phyloP scores from a whole-genome alignment of 2,329 filamentous ascomycete species.

The Colletotrichum nymphaeae region DNA sequence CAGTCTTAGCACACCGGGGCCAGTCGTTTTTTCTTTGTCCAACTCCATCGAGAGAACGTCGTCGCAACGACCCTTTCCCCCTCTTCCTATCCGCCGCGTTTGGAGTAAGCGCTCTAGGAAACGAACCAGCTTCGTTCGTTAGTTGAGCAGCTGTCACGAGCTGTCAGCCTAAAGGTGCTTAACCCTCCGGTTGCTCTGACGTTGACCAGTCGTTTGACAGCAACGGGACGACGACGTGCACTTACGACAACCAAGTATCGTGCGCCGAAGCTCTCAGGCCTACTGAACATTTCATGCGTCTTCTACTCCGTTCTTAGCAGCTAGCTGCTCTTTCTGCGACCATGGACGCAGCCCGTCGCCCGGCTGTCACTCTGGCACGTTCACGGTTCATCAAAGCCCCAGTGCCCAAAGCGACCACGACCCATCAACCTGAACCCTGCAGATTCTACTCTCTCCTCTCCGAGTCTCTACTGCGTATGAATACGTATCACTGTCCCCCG shows the following conservation, averaged over 20 bases:
- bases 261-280: constrained; percentile 19
- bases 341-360: constrained; percentile 23
- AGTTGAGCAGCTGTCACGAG: constrained; percentile 22
- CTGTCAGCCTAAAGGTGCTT: constrained; percentile 10
- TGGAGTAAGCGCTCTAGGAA: constrained; percentile 27
- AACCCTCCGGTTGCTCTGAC: constrained; percentile 14
- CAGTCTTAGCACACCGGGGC: constrained; percentile 10
- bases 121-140: constrained; percentile 14
- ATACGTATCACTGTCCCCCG: constrained; percentile 10
- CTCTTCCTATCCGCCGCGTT: constrained; percentile 8
- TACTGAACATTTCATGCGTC: background rate
- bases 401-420: constrained; percentile 6
- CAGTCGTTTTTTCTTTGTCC: constrained; percentile 34
- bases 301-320: background rate
- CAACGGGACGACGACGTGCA: constrained; percentile 14
- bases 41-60: constrained; percentile 8
- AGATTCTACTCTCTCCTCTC: background rate
- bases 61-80: constrained; percentile 23
- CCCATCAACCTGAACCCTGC: constrained; percentile 17
- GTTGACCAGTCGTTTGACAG: constrained; percentile 27
- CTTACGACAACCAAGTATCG: background rate
- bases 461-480: background rate
- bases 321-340: constrained; percentile 18
- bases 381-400: background rate
- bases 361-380: constrained; percentile 29